phyloP scores from a whole-genome alignment of 192 early-diverging fungal species.

The Diversispora eburnea region DNA sequence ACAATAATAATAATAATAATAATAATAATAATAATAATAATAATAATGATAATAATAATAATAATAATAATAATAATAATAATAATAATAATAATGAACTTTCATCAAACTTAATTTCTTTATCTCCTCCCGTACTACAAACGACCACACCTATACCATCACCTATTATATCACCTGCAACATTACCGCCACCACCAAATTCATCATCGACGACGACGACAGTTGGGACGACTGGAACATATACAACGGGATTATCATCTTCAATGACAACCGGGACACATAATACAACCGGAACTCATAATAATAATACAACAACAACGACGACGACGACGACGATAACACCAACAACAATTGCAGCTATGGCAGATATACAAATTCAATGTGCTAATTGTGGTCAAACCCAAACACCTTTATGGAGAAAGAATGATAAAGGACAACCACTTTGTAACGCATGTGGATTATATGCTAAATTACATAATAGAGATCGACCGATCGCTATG shows the following conservation, averaged over 20 bases:
- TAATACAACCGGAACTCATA: no score
- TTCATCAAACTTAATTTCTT: background rate
- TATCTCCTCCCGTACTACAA: constrained; percentile 1
- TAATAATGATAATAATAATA: no score
- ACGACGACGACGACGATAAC: background rate
- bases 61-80: no score
- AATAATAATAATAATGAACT: background rate
- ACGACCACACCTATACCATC: constrained; percentile 12
- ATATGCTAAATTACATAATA: constrained; percentile 54
- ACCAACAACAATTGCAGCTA: background rate
- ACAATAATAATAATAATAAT: no score
- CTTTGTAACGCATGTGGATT: constrained; percentile 81
- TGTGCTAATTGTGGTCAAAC: constrained; percentile 77
- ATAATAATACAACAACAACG: no score
- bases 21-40: no score
- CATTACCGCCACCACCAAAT: background rate
- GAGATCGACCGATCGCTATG: constrained; percentile 50
- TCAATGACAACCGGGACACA: no score
- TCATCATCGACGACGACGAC: background rate
- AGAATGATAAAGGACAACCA: constrained; percentile 67
- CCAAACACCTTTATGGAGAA: constrained; percentile 78
- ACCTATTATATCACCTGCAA: constrained; percentile 1
- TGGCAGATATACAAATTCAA: constrained; percentile 26
- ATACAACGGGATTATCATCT: no score
- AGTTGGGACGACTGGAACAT: background rate